Conservation (phyloP, 331 rosid species). For the Malus hybrid region DNA sequence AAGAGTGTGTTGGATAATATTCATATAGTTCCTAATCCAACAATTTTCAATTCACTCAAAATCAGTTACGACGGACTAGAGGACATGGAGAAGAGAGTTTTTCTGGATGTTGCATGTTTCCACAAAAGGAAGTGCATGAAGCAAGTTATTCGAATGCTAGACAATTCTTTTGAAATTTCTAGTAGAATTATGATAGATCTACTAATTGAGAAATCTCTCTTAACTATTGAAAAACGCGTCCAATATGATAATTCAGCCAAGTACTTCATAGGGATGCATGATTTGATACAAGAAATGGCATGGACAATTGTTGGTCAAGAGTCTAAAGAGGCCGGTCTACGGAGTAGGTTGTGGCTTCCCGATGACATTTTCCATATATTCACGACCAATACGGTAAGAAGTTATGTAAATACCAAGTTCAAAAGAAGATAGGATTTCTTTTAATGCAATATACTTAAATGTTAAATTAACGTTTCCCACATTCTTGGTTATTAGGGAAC, state of each 20-base stretch:
- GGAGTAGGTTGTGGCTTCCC: neutral
- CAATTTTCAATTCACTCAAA: neutral
- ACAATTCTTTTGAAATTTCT: neutral
- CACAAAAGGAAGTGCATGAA: neutral
- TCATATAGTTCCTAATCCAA: neutral
- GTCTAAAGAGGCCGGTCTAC: neutral
- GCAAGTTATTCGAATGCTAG: neutral
- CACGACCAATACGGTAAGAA: neutral
- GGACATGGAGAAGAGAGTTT: neutral
- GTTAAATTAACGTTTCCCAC: neutral
- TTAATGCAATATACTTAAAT: too few species aligned
- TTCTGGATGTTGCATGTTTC: neutral
- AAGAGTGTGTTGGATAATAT: neutral
- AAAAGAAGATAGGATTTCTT: neutral
- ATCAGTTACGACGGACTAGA: neutral
- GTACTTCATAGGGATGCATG: neutral
- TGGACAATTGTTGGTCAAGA: neutral
- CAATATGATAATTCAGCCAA: too few species aligned
- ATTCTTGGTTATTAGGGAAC: conserved; percentile 11
- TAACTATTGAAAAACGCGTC: neutral
- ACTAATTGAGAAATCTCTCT: neutral
- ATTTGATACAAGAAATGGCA: conserved; percentile 7
- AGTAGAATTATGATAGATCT: neutral
- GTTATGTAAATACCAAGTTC: too few species aligned
- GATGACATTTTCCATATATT: neutral